Evolutionary conservation across 1,284 basidiomycete genomes (phyloP), one percentile per base, ranked within the genome.

Genomic region (Cutaneotrichosporon cavernicola): DNA sequence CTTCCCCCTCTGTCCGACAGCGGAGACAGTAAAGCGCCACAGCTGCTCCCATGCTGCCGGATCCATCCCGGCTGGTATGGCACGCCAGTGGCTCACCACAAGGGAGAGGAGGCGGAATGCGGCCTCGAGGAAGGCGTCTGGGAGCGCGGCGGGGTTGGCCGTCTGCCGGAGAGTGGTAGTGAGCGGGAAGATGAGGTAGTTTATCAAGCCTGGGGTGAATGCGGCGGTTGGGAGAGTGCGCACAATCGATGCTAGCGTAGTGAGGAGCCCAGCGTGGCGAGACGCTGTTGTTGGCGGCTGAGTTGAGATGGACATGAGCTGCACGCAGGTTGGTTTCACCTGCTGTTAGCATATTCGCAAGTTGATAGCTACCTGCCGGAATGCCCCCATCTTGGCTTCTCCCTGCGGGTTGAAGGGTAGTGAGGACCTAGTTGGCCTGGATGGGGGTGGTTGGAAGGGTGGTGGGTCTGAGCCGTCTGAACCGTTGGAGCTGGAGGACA

Each of bases 181-280:
- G 62, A 97, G 76, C 1, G 94, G 94, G 70, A 92, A 90, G 80
- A 94, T 90, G 38, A 88, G 82, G 78, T 97, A 97, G 60, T 89
- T 88, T 53, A 92, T 86, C 49, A 93, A 83, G n/a, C 85, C 84
- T 0, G 85, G 76, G 1, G 85, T 83, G 38, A 92, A 83, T 5
- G 73, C 69, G 4, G 73, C 63, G 22, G 78, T 69, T 1, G 83
- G 80, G 13, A 86, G 74, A 14, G 82, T 80, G 21, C 76, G 72
- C 55, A 92, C 82, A 6, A 80, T 78, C 2, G 70, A 67, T 51
- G 83, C 74, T 18, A 95, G 83, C 8, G 84, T 76, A 10, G 82
- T 78, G 58, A 94, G 82, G 4, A 88, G 83, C 3, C 78, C 74
- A 21, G 84, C 81, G 31, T 85, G 85, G 13, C 71, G 73, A 1